Conservation (phyloP, 345 rosid genomes). For the Toxicodendron radicans region DNA sequence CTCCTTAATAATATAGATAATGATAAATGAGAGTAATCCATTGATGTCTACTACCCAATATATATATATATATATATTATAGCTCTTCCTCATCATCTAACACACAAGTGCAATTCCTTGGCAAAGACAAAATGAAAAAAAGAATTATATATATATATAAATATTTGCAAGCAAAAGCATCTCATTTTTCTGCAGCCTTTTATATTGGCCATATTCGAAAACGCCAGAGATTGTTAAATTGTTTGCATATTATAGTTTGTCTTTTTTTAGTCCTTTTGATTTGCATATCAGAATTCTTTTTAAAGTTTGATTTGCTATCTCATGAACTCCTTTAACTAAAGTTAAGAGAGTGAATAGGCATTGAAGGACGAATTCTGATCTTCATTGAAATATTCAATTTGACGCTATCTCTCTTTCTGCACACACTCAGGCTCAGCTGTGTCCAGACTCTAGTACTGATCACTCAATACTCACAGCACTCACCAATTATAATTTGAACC, state of each 20-base stretch:
- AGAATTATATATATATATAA: neutral
- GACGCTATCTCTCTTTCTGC: neutral
- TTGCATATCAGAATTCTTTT: neutral
- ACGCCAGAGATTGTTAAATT: slow-evolving; percentile 36
- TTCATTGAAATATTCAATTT: neutral
- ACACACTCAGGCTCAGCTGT: too few relatives aligned
- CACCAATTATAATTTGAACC: neutral
- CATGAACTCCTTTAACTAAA: slow-evolving; percentile 28
- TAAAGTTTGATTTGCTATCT: slow-evolving; percentile 7
- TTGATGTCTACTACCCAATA: too few relatives aligned
- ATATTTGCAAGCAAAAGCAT: slow-evolving; percentile 17
- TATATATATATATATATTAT: too few relatives aligned
- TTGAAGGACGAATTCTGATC: too few relatives aligned
- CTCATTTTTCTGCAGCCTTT: slow-evolving; percentile 47
- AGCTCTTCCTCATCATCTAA: too few relatives aligned
- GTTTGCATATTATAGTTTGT: slow-evolving; percentile 21
- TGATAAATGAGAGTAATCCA: too few relatives aligned
- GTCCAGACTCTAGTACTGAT: too few relatives aligned
- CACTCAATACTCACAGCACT: too few relatives aligned
- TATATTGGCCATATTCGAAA: slow-evolving; percentile 44
- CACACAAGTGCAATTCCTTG: too few relatives aligned
- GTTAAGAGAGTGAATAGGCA: neutral
- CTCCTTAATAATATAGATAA: too few relatives aligned
- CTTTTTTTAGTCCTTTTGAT: slow-evolving; percentile 27
- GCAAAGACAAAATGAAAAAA: neutral